These are phyloP conservation scores for Sporisorium scitamineum DNA, from an alignment of 1,284 basidiomycete species.

Conservation along the genomic window DNA sequence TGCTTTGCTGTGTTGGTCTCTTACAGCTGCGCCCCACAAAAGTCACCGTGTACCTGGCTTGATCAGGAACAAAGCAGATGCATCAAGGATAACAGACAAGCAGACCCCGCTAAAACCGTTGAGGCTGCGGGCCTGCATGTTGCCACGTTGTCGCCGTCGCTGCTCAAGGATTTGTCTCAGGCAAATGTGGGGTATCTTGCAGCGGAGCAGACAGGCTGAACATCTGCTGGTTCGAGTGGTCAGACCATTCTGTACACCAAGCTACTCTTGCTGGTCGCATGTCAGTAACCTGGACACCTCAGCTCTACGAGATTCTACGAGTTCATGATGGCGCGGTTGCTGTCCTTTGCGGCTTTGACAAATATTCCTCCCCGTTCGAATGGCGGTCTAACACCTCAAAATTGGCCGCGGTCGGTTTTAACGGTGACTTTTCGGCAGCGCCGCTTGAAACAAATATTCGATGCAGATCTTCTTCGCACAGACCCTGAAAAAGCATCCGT, in stretches of 20 bases:
- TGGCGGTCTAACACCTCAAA: neutral
- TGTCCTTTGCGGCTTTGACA: neutral
- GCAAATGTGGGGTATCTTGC: neutral
- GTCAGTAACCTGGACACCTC: neutral
- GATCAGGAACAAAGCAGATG: neutral
- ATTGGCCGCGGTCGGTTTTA: conserved; percentile 16
- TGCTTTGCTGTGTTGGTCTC: neutral
- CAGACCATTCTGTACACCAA: neutral
- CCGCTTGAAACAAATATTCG: neutral
- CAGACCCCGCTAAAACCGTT: neutral
- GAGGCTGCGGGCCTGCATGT: neutral
- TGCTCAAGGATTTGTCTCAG: neutral
- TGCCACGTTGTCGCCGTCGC: neutral
- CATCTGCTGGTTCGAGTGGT: neutral
- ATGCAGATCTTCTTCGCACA: conserved; percentile 21
- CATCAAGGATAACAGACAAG: neutral
- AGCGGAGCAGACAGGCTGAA: too few relatives aligned
- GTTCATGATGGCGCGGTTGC: neutral
- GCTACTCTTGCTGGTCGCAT: neutral
- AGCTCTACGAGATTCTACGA: neutral
- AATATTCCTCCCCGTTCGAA: neutral
- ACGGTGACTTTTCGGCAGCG: neutral
- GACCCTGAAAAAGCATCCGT: conserved; percentile 23
- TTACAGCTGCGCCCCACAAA: neutral
- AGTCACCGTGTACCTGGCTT: neutral